Evolutionary conservation across 2,329 filamentous ascomycete species (phyloP).

Genomic region (Mariannaea sp.): DNA sequence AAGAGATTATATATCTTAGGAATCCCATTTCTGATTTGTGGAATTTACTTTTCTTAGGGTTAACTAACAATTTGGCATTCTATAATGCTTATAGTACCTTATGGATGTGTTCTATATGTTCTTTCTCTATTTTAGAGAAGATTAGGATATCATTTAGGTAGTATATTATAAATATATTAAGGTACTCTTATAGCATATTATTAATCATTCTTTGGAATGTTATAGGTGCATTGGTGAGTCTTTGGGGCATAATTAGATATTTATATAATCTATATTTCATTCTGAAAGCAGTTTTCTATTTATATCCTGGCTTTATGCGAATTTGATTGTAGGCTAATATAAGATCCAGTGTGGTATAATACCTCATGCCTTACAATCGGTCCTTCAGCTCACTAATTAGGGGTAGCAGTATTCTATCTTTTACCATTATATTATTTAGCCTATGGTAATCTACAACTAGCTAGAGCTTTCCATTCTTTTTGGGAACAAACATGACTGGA

Average conservation of each 20-base stretch:
- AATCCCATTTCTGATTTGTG: not conserved
- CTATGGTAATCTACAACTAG: no score
- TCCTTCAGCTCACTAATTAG: slow-evolving; percentile 36
- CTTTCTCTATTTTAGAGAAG: slow-evolving; percentile 19
- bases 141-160: slow-evolving; percentile 33
- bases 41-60: not conserved
- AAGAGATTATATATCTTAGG: not conserved
- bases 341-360: slow-evolving; percentile 26
- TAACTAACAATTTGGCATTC: not conserved
- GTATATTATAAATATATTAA: slow-evolving; percentile 16
- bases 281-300: slow-evolving; percentile 44
- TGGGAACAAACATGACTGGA: slow-evolving; percentile 38
- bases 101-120: no score
- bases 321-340: slow-evolving; percentile 40
- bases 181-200: slow-evolving; percentile 21
- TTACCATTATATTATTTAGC: no score
- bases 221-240: slow-evolving; percentile 28
- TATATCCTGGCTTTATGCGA: slow-evolving; percentile 38
- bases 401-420: slow-evolving; percentile 20
- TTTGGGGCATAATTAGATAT: slow-evolving; percentile 41
- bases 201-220: slow-evolving; percentile 30
- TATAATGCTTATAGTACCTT: not conserved
- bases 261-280: slow-evolving; percentile 42
- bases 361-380: slow-evolving; percentile 18
- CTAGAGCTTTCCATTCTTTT: slow-evolving; percentile 15